Conservation (phyloP, 148 eudicot species). For the Nepenthes mirabilis region DNA sequence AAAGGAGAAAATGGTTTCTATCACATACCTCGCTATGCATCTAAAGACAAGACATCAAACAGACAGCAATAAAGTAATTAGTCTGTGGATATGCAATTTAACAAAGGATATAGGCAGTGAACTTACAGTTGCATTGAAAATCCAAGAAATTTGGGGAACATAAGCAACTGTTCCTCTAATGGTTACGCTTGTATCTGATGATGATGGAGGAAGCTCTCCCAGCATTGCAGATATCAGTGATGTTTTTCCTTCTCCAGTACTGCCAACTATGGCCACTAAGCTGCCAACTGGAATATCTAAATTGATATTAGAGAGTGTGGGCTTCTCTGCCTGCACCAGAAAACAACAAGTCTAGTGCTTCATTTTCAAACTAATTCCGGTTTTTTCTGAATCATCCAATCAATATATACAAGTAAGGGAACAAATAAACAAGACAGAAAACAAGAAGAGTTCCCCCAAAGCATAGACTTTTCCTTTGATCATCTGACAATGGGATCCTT, state of each 20-base stretch:
- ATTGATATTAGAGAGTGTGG: constrained; percentile 61
- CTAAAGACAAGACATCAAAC: neutral
- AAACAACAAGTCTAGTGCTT: neutral
- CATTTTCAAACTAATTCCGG: neutral
- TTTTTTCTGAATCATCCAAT: no score
- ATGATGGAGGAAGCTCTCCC: constrained; percentile 71
- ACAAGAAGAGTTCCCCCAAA: no score
- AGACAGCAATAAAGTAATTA: neutral
- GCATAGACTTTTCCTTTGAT: no score
- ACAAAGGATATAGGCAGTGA: neutral
- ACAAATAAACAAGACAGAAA: no score
- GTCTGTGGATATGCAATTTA: neutral
- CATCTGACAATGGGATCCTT: no score
- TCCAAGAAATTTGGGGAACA: constrained; percentile 98
- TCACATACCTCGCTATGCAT: neutral
- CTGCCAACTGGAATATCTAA: constrained; percentile 78
- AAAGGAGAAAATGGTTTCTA: neutral
- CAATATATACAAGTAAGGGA: no score
- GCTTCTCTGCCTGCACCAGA: constrained; percentile 55
- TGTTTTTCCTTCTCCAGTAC: constrained; percentile 98
- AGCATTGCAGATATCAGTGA: constrained; percentile 96
- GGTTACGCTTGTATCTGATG: constrained; percentile 43
- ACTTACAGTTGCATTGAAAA: constrained; percentile 95
- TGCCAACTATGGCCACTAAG: constrained; percentile 83
- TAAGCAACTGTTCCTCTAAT: constrained; percentile 83